Base-by-base conservation (phyloP, 2,329 filamentous ascomycete species). In the Fusarium sp. region DNA sequence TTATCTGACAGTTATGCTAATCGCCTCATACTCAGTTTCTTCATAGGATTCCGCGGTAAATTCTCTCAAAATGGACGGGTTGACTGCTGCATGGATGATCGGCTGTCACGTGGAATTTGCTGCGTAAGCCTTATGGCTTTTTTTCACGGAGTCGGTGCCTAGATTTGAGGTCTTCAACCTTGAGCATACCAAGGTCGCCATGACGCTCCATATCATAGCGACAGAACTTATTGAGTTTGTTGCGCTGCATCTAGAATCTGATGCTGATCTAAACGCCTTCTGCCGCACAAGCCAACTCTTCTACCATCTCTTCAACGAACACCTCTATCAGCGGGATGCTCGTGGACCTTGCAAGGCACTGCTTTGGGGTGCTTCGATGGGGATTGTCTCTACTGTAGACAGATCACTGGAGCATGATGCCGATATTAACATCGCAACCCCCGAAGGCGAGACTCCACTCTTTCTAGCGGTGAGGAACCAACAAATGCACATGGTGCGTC, bases 181-280 rank as follows among this genome's bases (percentile, higher is more conserved):
- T 3, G 1, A 10, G 0, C 6, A 5, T 8, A 17, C 3, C 4
- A 17, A n/a, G 4, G 2, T 6, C 11, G 26, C 6, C 15, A 68
- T 68, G 65, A 9, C 24, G 6, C 24, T 59, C 3, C 26, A 48
- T 20, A 17, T 18, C 14, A 18, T 68, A 1, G 51, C 58, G 2
- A 50, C 64, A 6, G 64, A 68, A 9, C 20, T 68, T 5, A 33
- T 68, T 4, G 39, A 59, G 7, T 11, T 22, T 3, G 44, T 68
- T 8, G 31, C 50, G 1, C 22, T 26, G 13, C 6, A 55, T 8
- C 13, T 68, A 1, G 15, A 33, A 5, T 24, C 20, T 6, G 10
- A 3, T 4, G 24, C 13, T 5, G 42, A 26, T 4, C 34, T 65
- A 2, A 48, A 53, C 10, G 31, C 40, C n/a, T 22, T 68, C 5